Evolutionary conservation across 495 filamentous ascomycete species (phyloP), one percentile per base, ranked within the genome.

Genomic region (Hyaloscypha variabilis): DNA sequence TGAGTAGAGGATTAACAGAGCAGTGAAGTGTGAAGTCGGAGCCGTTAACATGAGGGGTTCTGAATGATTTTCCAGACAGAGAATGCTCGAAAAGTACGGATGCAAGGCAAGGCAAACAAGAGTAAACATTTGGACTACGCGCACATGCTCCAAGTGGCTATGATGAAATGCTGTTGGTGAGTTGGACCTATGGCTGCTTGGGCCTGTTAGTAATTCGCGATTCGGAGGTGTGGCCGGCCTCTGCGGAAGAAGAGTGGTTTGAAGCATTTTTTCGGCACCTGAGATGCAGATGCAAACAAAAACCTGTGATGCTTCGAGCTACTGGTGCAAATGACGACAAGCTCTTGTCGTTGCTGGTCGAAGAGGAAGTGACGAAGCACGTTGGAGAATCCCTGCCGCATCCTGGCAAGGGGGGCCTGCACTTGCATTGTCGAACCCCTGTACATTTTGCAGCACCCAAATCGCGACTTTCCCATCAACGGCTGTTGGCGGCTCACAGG

Each of bases 1-100:
- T 68, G 54, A 64, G 66, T 31, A 49, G 10, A 8, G 49, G 19
- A n/a, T 57, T 53, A 59, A 58, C 55, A 64, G 60, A 64, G 55
- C 59, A 64, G 56, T 26, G n/a, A 55, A 26, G 39, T 21, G 28
- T 58, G 34, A 61, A 52, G 24, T 14, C 30, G 30, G 26, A 60
- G 28, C 39, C 42, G 25, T 36, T 36, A 34, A 60, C 61, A 63
- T 63, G 52, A 3, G 31, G 61, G 39, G 51, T 5, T 19, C 49
- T 60, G 57, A 14, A 60, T 8, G 31, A 21, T 17, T 17, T 17
- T 60, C 57, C 30, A 46, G 49, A 10, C 46, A 60, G 30, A 25
- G 29, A n/a, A 46, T 49, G 24, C n/a, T 60, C 13, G 29, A 28
- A 49, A 34, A 57, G 36, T 25, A 24, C 23, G 30, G 34, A 60